phyloP scores from a whole-genome alignment of 208 protist species.

The Leptomonas seymouri region DNA sequence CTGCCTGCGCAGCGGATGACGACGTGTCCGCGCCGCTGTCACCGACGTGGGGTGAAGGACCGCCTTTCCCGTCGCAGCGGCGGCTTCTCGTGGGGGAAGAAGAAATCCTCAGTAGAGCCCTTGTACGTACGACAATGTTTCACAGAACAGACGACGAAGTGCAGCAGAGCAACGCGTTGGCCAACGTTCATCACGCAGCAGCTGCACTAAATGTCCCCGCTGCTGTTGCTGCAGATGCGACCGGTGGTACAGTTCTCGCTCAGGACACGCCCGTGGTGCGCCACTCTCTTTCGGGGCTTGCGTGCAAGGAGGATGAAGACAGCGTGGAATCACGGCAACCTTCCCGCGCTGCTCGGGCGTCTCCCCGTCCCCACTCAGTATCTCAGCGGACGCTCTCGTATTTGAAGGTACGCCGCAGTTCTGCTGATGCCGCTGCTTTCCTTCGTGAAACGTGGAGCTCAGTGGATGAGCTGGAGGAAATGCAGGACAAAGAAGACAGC shows the following conservation, averaged over 20 bases:
- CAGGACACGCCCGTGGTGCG: neutral
- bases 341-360: too few relatives aligned
- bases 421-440: neutral
- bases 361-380: too few relatives aligned
- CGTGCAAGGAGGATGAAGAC: neutral
- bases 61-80: neutral
- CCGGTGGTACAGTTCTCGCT: neutral
- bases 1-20: neutral
- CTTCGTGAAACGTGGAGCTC: slow-evolving; percentile 3
- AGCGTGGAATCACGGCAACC: too few relatives aligned
- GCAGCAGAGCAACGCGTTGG: neutral
- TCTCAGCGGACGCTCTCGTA: slow-evolving; percentile 5
- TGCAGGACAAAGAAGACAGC: neutral
- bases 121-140: neutral
- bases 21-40: slow-evolving; percentile 1
- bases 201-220: neutral
- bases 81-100: neutral
- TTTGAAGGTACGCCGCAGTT: neutral
- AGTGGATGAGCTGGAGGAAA: neutral
- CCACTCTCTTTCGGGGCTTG: neutral
- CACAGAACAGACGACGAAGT: neutral
- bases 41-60: neutral
- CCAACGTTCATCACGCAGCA: neutral
- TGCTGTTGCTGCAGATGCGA: neutral
- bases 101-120: neutral